phyloP scores from a whole-genome alignment of 768 basidiomycete species.

The button mushroom (Agaricus bisporus) region DNA sequence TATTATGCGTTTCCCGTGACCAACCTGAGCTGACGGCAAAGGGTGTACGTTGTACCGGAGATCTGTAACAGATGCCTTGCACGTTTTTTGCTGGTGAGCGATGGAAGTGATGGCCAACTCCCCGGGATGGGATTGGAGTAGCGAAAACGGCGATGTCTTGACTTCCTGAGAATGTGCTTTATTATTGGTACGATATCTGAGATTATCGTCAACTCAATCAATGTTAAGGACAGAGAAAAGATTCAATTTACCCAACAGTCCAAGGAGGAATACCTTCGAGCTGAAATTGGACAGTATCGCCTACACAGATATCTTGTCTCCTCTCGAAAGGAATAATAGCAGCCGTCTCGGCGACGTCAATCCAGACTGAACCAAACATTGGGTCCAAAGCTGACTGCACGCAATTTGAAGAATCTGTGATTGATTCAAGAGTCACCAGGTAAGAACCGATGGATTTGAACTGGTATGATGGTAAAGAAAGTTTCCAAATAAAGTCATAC shows the following conservation, averaged over 20 bases:
- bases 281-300: slow-evolving; percentile 86
- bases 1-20: slow-evolving; percentile 72
- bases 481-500: slow-evolving; percentile 54
- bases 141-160: slow-evolving; percentile 78
- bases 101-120: slow-evolving; percentile 84
- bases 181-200: slow-evolving; percentile 77
- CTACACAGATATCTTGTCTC: slow-evolving; percentile 80
- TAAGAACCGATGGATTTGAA: slow-evolving; percentile 82
- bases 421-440: slow-evolving; percentile 67
- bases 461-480: slow-evolving; percentile 60
- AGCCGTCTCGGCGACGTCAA: slow-evolving; percentile 96
- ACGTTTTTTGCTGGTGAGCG: slow-evolving; percentile 90
- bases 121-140: slow-evolving; percentile 76
- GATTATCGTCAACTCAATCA: background rate
- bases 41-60: slow-evolving; percentile 69
- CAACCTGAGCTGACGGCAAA: slow-evolving; percentile 85
- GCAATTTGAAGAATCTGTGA: slow-evolving; percentile 80
- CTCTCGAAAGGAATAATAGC: slow-evolving; percentile 82
- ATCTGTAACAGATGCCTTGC: slow-evolving; percentile 76
- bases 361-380: slow-evolving; percentile 58
- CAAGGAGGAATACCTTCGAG: slow-evolving; percentile 93
- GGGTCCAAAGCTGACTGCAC: slow-evolving; percentile 66
- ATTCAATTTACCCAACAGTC: slow-evolving; percentile 64
- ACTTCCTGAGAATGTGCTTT: slow-evolving; percentile 69
- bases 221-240: slow-evolving; percentile 9